A percentile compares a stretch with the other conserved stretches of the same genome.
Conservation (phyloP, 2,329 filamentous ascomycete genomes). For the Aurifilum marmelostoma region DNA sequence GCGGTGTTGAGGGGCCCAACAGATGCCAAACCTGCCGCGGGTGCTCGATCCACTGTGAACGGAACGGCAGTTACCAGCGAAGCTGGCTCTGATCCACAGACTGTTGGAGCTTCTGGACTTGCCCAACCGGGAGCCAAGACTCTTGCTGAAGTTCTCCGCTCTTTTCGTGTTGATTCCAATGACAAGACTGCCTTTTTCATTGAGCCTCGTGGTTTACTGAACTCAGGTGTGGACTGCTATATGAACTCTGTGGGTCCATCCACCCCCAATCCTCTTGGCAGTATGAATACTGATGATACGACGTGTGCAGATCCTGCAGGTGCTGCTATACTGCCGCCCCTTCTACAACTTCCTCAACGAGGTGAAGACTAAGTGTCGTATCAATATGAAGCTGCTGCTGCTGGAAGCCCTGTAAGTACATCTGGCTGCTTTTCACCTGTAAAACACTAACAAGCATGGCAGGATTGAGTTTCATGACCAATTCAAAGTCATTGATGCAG, state of each 20-base stretch:
- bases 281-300: slow-evolving; percentile 24
- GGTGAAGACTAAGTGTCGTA: slow-evolving; percentile 77
- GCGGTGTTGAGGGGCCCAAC: slow-evolving; percentile 23
- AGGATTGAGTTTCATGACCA: slow-evolving; percentile 97
- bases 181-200: slow-evolving; percentile 74
- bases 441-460: slow-evolving; percentile 20
- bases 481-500: slow-evolving; percentile 84
- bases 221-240: slow-evolving; percentile 99
- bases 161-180: slow-evolving; percentile 68
- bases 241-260: slow-evolving; percentile 94
- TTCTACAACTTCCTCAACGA: slow-evolving; percentile 95
- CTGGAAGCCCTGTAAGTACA: slow-evolving; percentile 84
- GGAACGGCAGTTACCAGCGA: slow-evolving; percentile 32
- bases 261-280: neutral
- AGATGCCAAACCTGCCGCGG: slow-evolving; percentile 32
- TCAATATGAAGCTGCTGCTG: slow-evolving; percentile 87
- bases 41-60: slow-evolving; percentile 32
- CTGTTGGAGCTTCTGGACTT: slow-evolving; percentile 40
- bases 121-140: slow-evolving; percentile 56
- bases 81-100: slow-evolving; percentile 31
- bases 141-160: slow-evolving; percentile 75
- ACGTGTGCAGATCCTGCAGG: slow-evolving; percentile 77
- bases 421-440: neutral
- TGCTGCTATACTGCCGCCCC: slow-evolving; percentile 88
- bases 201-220: slow-evolving; percentile 90